phyloP scores from a whole-genome alignment of 306 rosid species.

The Inga laurina region DNA sequence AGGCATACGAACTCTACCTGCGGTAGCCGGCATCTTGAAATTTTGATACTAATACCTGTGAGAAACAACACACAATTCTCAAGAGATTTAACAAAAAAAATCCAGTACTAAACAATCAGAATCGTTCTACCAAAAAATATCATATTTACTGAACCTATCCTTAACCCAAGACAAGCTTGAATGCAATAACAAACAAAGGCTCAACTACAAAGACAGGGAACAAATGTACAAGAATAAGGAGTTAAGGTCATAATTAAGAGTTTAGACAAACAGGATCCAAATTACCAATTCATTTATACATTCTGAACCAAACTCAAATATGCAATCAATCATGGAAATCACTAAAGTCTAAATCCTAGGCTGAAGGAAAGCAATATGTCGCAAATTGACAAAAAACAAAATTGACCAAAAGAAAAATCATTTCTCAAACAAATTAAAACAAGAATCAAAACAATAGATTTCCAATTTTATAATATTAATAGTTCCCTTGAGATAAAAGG shows the following conservation, averaged over 20 bases:
- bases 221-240: not conserved
- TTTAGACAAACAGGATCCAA: not conserved
- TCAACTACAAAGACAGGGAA: not conserved
- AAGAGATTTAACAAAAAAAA: not conserved
- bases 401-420: not conserved
- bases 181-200: not conserved
- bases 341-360: not conserved
- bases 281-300: not conserved
- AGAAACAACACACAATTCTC: not conserved
- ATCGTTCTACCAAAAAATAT: not conserved
- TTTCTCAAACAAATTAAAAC: not conserved
- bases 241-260: not conserved
- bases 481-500: not conserved
- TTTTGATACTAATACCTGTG: slow-evolving; percentile 34
- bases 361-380: not conserved
- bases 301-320: not conserved
- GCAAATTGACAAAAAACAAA: not conserved
- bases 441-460: not conserved
- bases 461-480: not conserved
- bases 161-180: not conserved
- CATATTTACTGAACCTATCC: not conserved
- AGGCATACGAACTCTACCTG: slow-evolving; percentile 99
- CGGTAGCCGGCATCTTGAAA: slow-evolving; percentile 89
- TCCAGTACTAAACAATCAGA: not conserved
- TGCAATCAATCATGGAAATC: not conserved